Conservation (phyloP, 208 protist species). For the Acanthamoeba triangularis region DNA sequence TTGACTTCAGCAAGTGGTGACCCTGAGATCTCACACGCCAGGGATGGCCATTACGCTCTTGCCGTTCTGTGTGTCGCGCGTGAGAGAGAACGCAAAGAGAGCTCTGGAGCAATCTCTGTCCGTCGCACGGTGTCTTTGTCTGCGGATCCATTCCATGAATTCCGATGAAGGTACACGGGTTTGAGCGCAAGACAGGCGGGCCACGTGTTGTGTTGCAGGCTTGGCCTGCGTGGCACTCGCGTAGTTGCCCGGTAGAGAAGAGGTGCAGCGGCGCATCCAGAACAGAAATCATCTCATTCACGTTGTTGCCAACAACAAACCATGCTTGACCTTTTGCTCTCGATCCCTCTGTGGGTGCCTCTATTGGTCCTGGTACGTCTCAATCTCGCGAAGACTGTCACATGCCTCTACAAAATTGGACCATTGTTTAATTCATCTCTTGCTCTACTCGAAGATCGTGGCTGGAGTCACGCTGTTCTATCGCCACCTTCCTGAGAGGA, state of each 20-base stretch:
- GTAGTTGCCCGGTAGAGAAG: no score
- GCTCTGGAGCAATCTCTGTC: no score
- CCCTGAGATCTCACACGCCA: neutral
- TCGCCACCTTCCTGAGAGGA: slow-evolving; percentile 45
- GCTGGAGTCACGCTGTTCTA: slow-evolving; percentile 7
- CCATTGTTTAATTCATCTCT: neutral
- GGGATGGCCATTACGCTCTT: neutral
- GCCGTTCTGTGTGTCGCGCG: neutral
- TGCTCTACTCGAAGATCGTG: neutral
- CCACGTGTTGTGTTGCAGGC: no score
- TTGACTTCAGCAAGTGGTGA: slow-evolving; percentile 46
- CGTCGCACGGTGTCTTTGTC: no score
- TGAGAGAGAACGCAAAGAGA: neutral
- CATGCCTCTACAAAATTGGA: neutral
- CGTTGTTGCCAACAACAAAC: neutral
- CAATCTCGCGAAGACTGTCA: neutral
- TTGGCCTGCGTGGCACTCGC: no score
- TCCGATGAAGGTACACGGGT: no score
- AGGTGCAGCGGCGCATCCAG: no score
- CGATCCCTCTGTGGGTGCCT: neutral
- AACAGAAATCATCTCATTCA: no score
- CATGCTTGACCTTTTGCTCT: neutral
- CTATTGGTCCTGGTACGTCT: neutral
- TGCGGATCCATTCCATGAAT: no score
- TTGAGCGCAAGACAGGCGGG: no score